Percentiles rank a stretch among this genome's conserved stretches.
These are phyloP conservation scores for Neurospora sp. DNA, from an alignment of 495 filamentous ascomycete species.

Conservation along the genomic window DNA sequence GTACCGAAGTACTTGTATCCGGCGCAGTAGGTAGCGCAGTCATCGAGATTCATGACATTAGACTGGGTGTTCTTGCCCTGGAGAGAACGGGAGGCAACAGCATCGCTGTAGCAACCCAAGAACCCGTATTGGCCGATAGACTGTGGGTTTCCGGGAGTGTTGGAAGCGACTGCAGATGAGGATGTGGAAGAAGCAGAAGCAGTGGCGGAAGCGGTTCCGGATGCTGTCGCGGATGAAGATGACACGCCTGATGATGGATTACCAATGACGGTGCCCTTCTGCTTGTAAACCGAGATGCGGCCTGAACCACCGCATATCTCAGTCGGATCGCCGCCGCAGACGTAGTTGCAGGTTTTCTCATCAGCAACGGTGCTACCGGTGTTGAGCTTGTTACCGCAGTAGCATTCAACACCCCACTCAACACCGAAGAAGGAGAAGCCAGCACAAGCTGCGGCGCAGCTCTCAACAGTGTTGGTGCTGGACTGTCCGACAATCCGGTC, in stretches of 20 bases:
- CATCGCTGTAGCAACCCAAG: constrained; percentile 29
- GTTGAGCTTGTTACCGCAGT: constrained; percentile 7
- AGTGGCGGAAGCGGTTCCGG: constrained; percentile 2
- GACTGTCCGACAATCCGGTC: constrained; percentile 3
- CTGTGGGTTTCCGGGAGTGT: constrained; percentile 14
- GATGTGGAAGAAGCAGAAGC: constrained; percentile 23
- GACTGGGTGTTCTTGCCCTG: constrained; percentile 2
- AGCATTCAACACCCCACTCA: constrained; percentile 12
- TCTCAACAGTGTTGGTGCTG: constrained; percentile 23
- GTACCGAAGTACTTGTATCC: constrained; percentile 22
- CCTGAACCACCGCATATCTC: constrained; percentile 3
- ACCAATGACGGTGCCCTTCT: constrained; percentile 4
- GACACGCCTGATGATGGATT: background rate
- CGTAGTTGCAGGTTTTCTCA: constrained; percentile 1
- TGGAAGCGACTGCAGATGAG: constrained; percentile 3
- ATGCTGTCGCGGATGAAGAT: background rate
- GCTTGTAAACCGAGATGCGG: constrained; percentile 6
- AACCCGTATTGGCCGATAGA: constrained; percentile 19
- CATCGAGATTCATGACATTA: constrained; percentile 23
- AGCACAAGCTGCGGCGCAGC: constrained; percentile 17
- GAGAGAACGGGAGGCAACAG: constrained; percentile 12
- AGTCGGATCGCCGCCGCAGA: constrained; percentile 8
- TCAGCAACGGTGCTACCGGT: background rate
- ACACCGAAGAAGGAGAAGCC: constrained; percentile 12
- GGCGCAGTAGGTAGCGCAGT: constrained; percentile 22